A percentile compares a stretch with the other conserved stretches of the same genome.
Evolutionary conservation across 1,284 basidiomycete species (phyloP).

Genomic region (Ganoderma sp.): DNA sequence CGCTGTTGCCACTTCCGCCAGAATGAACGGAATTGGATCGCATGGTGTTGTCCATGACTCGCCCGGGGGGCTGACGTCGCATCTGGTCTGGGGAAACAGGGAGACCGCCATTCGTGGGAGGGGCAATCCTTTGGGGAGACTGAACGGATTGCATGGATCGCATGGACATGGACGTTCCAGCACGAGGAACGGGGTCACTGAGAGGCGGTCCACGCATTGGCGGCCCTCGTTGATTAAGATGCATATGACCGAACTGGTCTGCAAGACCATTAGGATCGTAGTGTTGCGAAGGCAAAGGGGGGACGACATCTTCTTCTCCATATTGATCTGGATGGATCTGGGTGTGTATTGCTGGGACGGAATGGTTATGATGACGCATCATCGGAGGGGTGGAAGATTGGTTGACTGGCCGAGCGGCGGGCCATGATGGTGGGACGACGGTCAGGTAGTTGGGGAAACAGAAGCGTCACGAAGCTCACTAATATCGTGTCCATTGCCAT

Average conservation of each 20-base stretch:
- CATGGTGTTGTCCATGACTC: conserved; percentile 24
- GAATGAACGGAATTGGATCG: conserved; percentile 40
- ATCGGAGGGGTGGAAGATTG: conserved; percentile 28
- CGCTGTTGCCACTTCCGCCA: conserved; percentile 36
- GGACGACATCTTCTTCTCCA: conserved; percentile 39
- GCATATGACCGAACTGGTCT: conserved; percentile 55
- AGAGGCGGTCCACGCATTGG: conserved; percentile 30
- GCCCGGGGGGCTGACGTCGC: conserved; percentile 33
- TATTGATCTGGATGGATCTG: conserved; percentile 44
- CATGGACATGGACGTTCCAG: conserved; percentile 60
- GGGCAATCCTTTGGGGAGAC: conserved; percentile 37
- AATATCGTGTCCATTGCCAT: conserved; percentile 22
- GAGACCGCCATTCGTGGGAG: conserved; percentile 30
- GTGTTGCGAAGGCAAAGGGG: conserved; percentile 42
- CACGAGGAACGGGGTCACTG: conserved; percentile 45
- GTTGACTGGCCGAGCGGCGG: conserved; percentile 22
- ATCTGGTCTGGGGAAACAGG: conserved; percentile 35
- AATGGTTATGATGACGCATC: conserved; percentile 46
- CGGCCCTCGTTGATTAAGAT: conserved; percentile 48
- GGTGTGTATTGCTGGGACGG: conserved; percentile 47
- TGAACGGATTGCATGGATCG: conserved; percentile 44
- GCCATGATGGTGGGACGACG: conserved; percentile 13
- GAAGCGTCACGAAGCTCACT: conserved; percentile 30
- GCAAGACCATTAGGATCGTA: conserved; percentile 53
- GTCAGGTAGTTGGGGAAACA: conserved; percentile 17